Evolutionary conservation across 83 land plant genomes (phyloP), one percentile per base, ranked within the genome.

Genomic region (Diphasiastrum complanatum): DNA sequence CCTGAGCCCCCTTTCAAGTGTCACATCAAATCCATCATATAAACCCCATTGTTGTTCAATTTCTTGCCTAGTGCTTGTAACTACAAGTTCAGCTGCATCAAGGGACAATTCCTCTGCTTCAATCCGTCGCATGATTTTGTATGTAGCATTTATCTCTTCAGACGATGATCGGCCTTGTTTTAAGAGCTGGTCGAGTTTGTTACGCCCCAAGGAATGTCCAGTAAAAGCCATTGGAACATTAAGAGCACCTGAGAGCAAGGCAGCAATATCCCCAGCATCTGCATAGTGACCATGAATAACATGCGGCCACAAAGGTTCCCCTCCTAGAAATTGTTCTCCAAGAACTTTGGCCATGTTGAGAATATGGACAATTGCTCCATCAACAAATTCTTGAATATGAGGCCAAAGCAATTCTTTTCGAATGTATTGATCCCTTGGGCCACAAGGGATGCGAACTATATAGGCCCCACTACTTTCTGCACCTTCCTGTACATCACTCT

Each of bases 11-110:
- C 72, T 83, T 64, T 87, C 90, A 45, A 87, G 79, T 68, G 83
- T 91, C 47, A 91, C 95, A 75, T 91, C 89, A 79, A 86, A 91
- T 4, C 97, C 97, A 79, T 87, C 90, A 72, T 92, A 92, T n/a
- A 83, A 59, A 11, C 95, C 93, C 97, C 97, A 91, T 41, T 91
- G 97, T 68, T 92, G 85, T 3, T 83, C 97, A 51, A 92, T 83
- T 73, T 92, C 97, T 64, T 92, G 97, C 58, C 51, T 68, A 2
- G 77, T 74, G 36, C 77, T 74, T 11, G 77, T 74, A 16, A 74
- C 68, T 14, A 74, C 77, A 35, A 74, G 51, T 43, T 74, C 77
- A 56, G 73, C 74, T 2, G 66, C 63, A 63, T 74, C 77, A 20
- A 74, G 53, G 6, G 72, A 68, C 12, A 61, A 25, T 59, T 74